Base-by-base conservation (phyloP, 352 stramenopile genomes). In the Globisporangium irregulare region DNA sequence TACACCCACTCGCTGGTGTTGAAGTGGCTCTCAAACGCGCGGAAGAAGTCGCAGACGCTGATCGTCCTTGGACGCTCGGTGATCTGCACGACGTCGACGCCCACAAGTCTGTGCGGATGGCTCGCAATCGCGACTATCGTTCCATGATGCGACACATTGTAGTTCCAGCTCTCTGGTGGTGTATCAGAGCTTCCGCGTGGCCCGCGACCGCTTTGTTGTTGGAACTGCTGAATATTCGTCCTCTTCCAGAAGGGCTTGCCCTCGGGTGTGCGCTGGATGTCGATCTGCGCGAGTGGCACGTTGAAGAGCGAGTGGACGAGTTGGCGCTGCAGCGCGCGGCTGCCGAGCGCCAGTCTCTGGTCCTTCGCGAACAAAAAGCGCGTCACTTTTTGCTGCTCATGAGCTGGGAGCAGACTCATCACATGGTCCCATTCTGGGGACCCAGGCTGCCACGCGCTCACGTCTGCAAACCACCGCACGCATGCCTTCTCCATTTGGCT, bases 111-210 rank as follows among this genome's bases (percentile, higher is more conserved):
- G 12, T 63, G 59, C 7, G 73, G 60, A 41, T 86, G 68, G 41
- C 76, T 77, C 20, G 71, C 84, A 66, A 94, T 91, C 4, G 82
- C 84, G 18, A 92, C 85, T 46, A 94, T 53, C 1, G 73, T 78
- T 24, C 83, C 84, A 43, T 94, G 83, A 58, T 94, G 86, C 5
- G 86, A 94, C 27, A 91, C 84, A 53, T 93, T 94, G 73, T 86
- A 94, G 66, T 94, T 94, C 84, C 86, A 94, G 18, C 41, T 65
- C 32, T 58, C 25, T 55, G 71, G 62, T 12, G 75, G 36, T 1
- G 46, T 22, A 29, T 15, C 2, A 18, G 1, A 1, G 8, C 24
- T 2, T 15, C 24, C 20, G 25, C 9, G 4, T 6, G 1, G 4
- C 25, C n/a, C 68, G 0, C 12, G 8, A 22, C 15, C 27, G 18